Conservation (phyloP, 2,329 filamentous ascomycete species). For the Neonectria neomacrospora region DNA sequence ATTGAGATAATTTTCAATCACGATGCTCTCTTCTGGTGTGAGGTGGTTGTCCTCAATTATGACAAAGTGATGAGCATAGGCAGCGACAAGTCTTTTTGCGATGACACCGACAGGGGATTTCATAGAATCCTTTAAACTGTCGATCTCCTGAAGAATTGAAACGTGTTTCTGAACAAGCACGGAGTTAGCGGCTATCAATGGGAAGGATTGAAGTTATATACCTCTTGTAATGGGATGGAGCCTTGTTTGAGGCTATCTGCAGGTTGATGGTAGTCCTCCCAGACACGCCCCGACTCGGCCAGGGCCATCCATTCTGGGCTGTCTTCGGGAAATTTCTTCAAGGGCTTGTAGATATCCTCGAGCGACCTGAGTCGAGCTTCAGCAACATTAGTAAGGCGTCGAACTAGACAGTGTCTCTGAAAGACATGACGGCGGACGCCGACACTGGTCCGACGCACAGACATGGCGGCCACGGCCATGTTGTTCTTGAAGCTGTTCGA, state of each 20-base stretch:
- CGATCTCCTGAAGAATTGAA: constrained; percentile 7
- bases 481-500: too few relatives aligned
- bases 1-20: not conserved
- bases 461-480: too few relatives aligned
- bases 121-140: not conserved
- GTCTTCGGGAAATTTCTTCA: not conserved
- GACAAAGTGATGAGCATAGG: constrained; percentile 21
- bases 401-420: too few relatives aligned
- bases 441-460: too few relatives aligned
- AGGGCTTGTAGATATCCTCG: constrained; percentile 12
- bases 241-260: not conserved
- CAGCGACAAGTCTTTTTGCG: not conserved
- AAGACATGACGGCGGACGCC: too few relatives aligned
- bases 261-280: constrained; percentile 8
- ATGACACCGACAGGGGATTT: not conserved
- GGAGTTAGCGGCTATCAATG: not conserved
- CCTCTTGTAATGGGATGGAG: constrained; percentile 6
- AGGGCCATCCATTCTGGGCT: constrained; percentile 3
- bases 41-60: constrained; percentile 17
- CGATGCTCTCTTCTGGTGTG: not conserved
- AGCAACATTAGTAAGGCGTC: not conserved
- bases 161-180: not conserved
- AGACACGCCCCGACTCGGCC: constrained; percentile 7
- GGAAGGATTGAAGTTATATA: not conserved
- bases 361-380: not conserved